These are phyloP conservation scores for Phytophthora nicotianae DNA, from an alignment of 352 stramenopile genomes.

Conservation along the genomic window DNA sequence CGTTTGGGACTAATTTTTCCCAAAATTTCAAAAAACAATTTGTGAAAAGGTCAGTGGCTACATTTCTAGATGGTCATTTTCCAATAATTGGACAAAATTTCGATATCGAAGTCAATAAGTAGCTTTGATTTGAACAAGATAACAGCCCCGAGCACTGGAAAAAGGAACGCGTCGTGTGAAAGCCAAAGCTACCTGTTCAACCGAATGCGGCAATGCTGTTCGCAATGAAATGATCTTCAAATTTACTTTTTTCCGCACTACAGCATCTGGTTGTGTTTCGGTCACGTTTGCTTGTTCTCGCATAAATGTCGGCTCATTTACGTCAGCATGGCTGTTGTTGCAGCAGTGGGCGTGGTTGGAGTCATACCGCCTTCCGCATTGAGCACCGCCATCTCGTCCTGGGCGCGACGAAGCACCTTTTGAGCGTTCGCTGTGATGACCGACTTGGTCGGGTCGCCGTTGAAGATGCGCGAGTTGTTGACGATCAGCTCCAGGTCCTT, in stretches of 20 bases:
- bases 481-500: conserved; percentile 88
- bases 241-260: conserved; percentile 4
- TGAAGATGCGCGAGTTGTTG: conserved; percentile 86
- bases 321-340: conserved; percentile 27
- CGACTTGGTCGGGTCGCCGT: conserved; percentile 68
- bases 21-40: too few relatives aligned
- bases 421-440: conserved; percentile 81
- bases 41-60: too few relatives aligned
- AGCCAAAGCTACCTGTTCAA: too few relatives aligned
- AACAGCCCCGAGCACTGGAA: too few relatives aligned
- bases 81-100: too few relatives aligned
- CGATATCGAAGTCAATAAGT: too few relatives aligned
- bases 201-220: neutral
- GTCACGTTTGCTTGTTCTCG: conserved; percentile 4
- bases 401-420: conserved; percentile 73
- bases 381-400: conserved; percentile 74
- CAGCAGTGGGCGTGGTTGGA: conserved; percentile 33
- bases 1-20: too few relatives aligned
- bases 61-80: too few relatives aligned
- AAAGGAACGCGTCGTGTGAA: too few relatives aligned
- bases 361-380: conserved; percentile 58
- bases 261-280: neutral
- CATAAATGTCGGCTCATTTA: conserved; percentile 1
- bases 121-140: too few relatives aligned
- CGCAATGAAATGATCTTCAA: conserved; percentile 9